Base-by-base conservation (phyloP, 805 yeast genomes). In the Wilhelminamyces savonicus region DNA sequence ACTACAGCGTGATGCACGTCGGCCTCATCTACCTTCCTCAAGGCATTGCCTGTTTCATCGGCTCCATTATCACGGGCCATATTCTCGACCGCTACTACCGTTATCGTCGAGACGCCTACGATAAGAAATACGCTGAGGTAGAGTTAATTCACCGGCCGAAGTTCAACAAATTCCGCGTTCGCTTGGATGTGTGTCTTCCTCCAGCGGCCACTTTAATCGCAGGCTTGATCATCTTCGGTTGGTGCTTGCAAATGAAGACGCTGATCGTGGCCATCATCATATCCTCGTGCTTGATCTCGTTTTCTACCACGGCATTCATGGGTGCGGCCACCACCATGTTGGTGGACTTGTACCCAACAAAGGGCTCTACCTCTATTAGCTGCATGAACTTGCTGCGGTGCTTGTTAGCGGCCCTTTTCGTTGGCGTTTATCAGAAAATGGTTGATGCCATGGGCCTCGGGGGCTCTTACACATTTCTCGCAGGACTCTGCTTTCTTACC, bases 21-120 rank as follows among this genome's bases (percentile, higher is more conserved):
- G 95, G 95, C 3, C 54, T 76, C 12, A 74, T 85, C 32, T 86
- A 77, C 45, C 60, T 86, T 24, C 82, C 94, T 3, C 76, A 80
- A 13, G 95, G 95, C 11, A 41, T 73, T 0, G 81, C 80, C 8
- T 73, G 84, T 4, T 50, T 82, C 11, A 23, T 64, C 0, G 85
- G 90, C 15, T 72, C 88, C 0, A 37, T 84, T 0, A 21, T 49
- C 0, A 54, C 76, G 3, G 95, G 95, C 1, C 59, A 63, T 38
- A 24, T 74, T 4, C 46, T 82, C 41, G 78, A 82, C 43, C 52
- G 54, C 50, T 52, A 62, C 34, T 82, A 79, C 46, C 52, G 52
- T 12, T 48, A 44, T 13, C 41, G 52, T 6, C 27, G 30, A 14
- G 24, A 32, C 11, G 56, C 50, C 31, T 43, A 44, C 16, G 47